Evolutionary conservation across 1,139 yeast species (phyloP).

Genomic region (Hansenula anomala): DNA sequence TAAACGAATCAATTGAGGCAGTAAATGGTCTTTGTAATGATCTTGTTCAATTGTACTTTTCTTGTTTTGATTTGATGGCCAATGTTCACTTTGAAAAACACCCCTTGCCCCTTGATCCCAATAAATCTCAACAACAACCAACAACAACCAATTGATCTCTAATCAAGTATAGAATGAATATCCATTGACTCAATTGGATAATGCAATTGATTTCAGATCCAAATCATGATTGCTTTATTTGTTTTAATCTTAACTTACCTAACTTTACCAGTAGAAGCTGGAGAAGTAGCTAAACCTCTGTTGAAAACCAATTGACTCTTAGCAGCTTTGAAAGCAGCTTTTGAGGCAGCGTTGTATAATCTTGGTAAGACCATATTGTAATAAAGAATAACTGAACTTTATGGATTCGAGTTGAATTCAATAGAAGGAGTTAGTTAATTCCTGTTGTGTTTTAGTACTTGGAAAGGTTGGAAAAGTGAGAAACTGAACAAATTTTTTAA

Average conservation of each 20-base stretch:
- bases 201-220: no score
- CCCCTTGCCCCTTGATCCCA: not conserved
- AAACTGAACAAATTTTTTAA: constrained; percentile 6
- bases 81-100: not conserved
- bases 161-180: no score
- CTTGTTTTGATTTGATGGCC: no score
- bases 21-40: no score
- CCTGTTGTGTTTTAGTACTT: not conserved
- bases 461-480: not conserved
- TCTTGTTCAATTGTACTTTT: no score
- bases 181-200: no score
- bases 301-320: constrained; percentile 64
- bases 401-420: not conserved
- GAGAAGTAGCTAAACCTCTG: constrained; percentile 88
- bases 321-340: constrained; percentile 88
- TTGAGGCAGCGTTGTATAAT: constrained; percentile 85
- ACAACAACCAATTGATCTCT: not conserved
- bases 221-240: no score
- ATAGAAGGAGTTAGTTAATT: not conserved
- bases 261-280: constrained; percentile 81
- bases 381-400: constrained; percentile 5
- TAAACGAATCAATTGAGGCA: no score
- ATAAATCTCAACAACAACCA: not conserved
- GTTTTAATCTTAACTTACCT: constrained; percentile 64
- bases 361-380: constrained; percentile 72